Conservation (phyloP, 257 asterid species). For the Parsonsia alboflavescens region DNA sequence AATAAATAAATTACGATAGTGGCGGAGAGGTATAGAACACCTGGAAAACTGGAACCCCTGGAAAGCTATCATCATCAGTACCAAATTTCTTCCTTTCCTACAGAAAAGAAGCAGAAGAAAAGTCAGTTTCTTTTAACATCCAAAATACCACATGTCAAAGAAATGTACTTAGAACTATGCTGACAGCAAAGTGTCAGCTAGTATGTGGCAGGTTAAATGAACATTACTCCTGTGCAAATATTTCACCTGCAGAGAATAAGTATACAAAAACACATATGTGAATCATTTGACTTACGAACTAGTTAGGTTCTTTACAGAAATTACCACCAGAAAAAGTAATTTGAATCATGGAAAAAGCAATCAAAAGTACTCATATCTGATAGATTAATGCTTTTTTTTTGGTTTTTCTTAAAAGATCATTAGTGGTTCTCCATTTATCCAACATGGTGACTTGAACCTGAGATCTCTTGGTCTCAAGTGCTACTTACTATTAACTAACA, state of each 20-base stretch:
- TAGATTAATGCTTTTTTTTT: not conserved
- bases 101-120: conserved; percentile 15
- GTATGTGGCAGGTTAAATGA: not conserved
- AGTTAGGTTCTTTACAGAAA: not conserved
- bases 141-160: conserved; percentile 5
- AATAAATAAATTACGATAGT: not conserved
- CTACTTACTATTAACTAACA: no score
- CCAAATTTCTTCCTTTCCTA: conserved; percentile 65
- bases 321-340: not conserved
- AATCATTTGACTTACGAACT: not conserved
- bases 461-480: no score
- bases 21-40: conserved; percentile 21
- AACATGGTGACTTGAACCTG: no score
- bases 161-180: not conserved
- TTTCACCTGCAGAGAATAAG: not conserved
- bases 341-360: not conserved
- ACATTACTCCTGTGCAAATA: not conserved
- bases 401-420: not conserved
- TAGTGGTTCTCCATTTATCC: no score
- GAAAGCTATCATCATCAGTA: conserved; percentile 48
- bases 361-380: not conserved
- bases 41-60: conserved; percentile 96
- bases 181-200: not conserved
- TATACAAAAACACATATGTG: no score
- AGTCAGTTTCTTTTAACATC: not conserved